phyloP scores from a whole-genome alignment of 2,329 filamentous ascomycete species.

The Colletotrichum neosansevieriae region DNA sequence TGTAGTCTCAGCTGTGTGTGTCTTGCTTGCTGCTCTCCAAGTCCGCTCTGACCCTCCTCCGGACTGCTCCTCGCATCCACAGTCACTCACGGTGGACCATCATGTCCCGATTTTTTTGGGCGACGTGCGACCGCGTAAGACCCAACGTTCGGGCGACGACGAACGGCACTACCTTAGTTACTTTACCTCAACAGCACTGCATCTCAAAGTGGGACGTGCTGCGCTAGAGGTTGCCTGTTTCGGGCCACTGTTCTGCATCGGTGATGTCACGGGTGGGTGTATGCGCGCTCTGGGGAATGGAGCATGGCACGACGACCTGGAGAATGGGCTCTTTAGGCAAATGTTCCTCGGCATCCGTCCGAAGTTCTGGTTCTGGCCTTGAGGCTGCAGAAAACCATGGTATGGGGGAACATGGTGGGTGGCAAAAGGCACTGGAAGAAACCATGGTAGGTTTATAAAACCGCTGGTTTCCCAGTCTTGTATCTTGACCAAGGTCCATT shows the following conservation, averaged over 20 bases:
- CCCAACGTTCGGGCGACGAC: slow-evolving; percentile 2
- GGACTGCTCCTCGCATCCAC: slow-evolving; percentile 28
- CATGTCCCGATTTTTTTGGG: slow-evolving; percentile 6
- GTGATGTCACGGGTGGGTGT: slow-evolving; percentile 38
- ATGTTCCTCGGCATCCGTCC: slow-evolving; percentile 28
- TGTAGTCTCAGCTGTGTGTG: neutral
- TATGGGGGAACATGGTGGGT: too few relatives aligned
- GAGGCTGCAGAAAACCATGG: neutral
- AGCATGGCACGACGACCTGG: slow-evolving; percentile 3
- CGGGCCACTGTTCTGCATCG: slow-evolving; percentile 18
- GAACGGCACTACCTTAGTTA: slow-evolving; percentile 20
- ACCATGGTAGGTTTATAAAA: neutral
- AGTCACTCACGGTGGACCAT: neutral
- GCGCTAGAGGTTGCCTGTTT: slow-evolving; percentile 36
- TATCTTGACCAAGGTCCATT: too few relatives aligned
- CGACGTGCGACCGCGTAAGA: neutral
- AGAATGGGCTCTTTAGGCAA: slow-evolving; percentile 2
- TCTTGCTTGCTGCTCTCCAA: neutral
- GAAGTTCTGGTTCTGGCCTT: slow-evolving; percentile 9
- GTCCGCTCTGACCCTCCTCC: slow-evolving; percentile 22
- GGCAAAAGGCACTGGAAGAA: too few relatives aligned
- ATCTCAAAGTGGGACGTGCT: slow-evolving; percentile 32
- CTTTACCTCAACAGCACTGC: slow-evolving; percentile 19
- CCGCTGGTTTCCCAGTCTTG: slow-evolving; percentile 1
- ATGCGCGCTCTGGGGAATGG: slow-evolving; percentile 15